Evolutionary conservation across 495 filamentous ascomycete genomes (phyloP).

Genomic region (Saxophila tyrrhenica): DNA sequence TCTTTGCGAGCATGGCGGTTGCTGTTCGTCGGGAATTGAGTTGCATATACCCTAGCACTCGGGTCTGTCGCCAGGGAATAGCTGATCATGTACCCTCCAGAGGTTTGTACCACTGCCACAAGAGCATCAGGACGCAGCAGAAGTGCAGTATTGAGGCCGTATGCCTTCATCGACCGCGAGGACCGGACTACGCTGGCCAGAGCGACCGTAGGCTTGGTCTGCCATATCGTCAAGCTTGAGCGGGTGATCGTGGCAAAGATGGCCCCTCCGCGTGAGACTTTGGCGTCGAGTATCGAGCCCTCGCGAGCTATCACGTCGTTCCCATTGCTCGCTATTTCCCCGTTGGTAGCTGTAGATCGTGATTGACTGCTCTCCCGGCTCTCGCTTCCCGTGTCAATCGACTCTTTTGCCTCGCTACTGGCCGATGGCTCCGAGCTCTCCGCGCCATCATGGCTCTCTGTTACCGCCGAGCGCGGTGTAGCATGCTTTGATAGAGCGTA

Average conservation of each 20-base stretch:
- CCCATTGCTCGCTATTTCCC: background rate
- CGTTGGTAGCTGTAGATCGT: background rate
- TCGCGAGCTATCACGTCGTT: background rate
- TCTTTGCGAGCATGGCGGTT: constrained; percentile 51
- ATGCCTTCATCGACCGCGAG: constrained; percentile 59
- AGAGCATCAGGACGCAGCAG: constrained; percentile 83
- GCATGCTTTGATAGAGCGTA: constrained; percentile 40
- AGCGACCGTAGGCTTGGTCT: constrained; percentile 85
- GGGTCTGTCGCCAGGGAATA: constrained; percentile 85
- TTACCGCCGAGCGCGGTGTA: background rate
- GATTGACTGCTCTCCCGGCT: background rate
- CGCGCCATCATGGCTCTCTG: background rate
- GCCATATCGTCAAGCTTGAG: constrained; percentile 80
- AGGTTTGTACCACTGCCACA: constrained; percentile 86
- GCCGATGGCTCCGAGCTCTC: background rate
- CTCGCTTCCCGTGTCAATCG: background rate
- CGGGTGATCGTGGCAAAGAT: constrained; percentile 82
- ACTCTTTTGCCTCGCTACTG: background rate
- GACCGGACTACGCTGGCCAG: constrained; percentile 79
- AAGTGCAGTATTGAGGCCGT: constrained; percentile 74
- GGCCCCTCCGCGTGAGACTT: constrained; percentile 68
- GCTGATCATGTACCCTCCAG: constrained; percentile 79
- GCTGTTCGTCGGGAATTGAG: background rate
- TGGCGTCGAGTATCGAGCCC: constrained; percentile 52
- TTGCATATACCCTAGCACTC: constrained; percentile 60